Base-by-base conservation (phyloP, 148 eudicot genomes). In the Talinum fruticosum region DNA sequence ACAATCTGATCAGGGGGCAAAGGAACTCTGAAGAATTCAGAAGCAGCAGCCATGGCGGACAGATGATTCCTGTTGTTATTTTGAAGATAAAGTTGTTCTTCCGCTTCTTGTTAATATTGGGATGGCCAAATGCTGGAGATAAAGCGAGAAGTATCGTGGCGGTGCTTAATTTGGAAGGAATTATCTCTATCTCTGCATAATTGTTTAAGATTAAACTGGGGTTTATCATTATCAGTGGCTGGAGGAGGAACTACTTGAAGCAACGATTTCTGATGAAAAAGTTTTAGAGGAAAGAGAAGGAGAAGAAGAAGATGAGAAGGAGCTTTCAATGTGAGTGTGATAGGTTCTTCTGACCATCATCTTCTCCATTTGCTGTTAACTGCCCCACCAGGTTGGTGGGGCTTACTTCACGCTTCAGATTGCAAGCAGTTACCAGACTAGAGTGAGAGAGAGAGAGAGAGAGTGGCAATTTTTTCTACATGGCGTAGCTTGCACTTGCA, bases 401-500 rank as follows among this genome's bases (percentile, higher is more conserved):
- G 41, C 76, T 64, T 71, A 26, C 5, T 59, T 62, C 33, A 37
- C 62, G 71, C 38, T 28, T 68, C 47, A 71, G 34, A 36, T 71
- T n/a, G 26, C 34, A 71, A 71, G 74, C 74, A 47, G 47, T 14
- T 30, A 16, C n/a, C 37, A 32, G 30, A 61, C 41, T 36, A 57
- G 36, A 16, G 44, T 34, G 71, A 54, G 28, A 37, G 69, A 71
- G 67, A 51, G 61, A 57, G 45, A 30, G 24, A n/a, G 61, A 62
- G 71, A 66, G 30, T 64, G 33, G 41, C 7, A 30, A 3, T 57
- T 59, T 41, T 74, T 74, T 80, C 49, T 24, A 54, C 44, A 35
- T 81, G 66, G 71, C 76, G 72, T 81, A 72, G 74, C 80, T 81
- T 81, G 80, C 80, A 81, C 76, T 81, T 81, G 80, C 73, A 77